Conservation (phyloP, 2,329 filamentous ascomycete species). For the Epichloe amarillans region DNA sequence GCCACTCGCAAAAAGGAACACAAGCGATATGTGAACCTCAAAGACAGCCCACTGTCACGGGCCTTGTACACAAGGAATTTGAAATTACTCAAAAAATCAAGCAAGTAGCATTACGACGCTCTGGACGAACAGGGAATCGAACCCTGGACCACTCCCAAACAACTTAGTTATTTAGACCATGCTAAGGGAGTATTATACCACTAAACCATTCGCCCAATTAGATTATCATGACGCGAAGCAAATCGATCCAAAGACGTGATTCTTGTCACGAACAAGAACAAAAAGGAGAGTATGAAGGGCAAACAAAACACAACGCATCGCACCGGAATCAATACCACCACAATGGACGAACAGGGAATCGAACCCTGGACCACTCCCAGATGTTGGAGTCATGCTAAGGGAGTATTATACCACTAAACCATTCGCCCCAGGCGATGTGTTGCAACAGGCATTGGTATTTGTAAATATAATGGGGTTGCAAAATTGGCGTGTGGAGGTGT, state of each 20-base stretch:
- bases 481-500: background rate
- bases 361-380: conserved; percentile 13
- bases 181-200: too few relatives aligned
- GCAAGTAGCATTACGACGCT: fast-evolving
- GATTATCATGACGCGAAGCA: background rate
- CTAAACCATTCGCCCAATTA: too few relatives aligned
- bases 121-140: background rate
- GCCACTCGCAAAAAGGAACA: too few relatives aligned
- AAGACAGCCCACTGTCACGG: too few relatives aligned
- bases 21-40: too few relatives aligned
- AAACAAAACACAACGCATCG: background rate
- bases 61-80: too few relatives aligned
- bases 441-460: fast-evolving
- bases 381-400: conserved; percentile 4
- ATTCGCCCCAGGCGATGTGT: conserved; percentile 2
- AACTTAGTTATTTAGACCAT: fast-evolving
- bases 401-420: conserved; percentile 14
- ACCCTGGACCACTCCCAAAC: background rate
- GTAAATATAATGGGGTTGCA: too few relatives aligned
- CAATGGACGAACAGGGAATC: conserved; percentile 11
- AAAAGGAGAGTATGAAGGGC: too few relatives aligned
- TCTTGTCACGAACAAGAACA: too few relatives aligned
- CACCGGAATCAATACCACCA: too few relatives aligned
- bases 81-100: too few relatives aligned
- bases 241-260: too few relatives aligned